Percentiles rank a stretch among this genome's conserved stretches.
These are phyloP conservation scores for Carex scoparia DNA, from an alignment of 176 grass and related monocot genomes.

Conservation along the genomic window DNA sequence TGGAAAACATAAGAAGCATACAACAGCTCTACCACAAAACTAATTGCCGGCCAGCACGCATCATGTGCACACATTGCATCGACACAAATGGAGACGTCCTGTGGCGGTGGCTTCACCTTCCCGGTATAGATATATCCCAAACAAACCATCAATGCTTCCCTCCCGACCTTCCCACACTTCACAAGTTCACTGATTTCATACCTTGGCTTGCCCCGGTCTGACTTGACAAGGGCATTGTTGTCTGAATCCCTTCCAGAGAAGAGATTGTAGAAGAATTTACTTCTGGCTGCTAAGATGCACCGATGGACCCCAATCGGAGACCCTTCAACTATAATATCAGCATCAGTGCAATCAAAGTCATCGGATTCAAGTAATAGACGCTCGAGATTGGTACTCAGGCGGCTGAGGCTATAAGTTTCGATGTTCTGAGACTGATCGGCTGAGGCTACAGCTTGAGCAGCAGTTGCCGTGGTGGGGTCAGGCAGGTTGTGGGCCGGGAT, in stretches of 20 bases:
- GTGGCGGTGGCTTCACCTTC: slow-evolving; percentile 40
- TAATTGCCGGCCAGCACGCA: slow-evolving; percentile 74
- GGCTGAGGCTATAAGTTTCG: slow-evolving; percentile 56
- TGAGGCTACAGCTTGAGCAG: slow-evolving; percentile 5
- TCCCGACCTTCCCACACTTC: slow-evolving; percentile 44
- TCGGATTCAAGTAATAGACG: slow-evolving; percentile 48
- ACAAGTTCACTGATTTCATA: slow-evolving; percentile 80
- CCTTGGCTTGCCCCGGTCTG: slow-evolving; percentile 23
- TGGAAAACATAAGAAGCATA: slow-evolving; percentile 73
- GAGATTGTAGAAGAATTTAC: slow-evolving; percentile 68
- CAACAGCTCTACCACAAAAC: slow-evolving; percentile 66
- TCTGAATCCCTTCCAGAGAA: slow-evolving; percentile 39
- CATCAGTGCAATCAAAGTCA: slow-evolving; percentile 74
- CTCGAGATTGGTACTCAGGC: slow-evolving; percentile 80
- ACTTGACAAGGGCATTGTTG: slow-evolving; percentile 12
- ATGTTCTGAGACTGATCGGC: slow-evolving; percentile 17
- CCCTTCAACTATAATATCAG: slow-evolving; percentile 62
- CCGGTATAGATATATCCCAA: slow-evolving; percentile 80
- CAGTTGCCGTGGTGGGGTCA: slow-evolving; percentile 1
- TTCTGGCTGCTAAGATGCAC: slow-evolving; percentile 81
- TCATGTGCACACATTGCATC: slow-evolving; percentile 72
- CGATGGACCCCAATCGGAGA: slow-evolving; percentile 66
- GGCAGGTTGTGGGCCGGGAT: slow-evolving; percentile 24
- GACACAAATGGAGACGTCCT: slow-evolving; percentile 59
- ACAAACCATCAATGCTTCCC: slow-evolving; percentile 66